These are phyloP conservation scores for Fusarium albosuccineum DNA, from an alignment of 2,329 filamentous ascomycete genomes.

Conservation along the genomic window DNA sequence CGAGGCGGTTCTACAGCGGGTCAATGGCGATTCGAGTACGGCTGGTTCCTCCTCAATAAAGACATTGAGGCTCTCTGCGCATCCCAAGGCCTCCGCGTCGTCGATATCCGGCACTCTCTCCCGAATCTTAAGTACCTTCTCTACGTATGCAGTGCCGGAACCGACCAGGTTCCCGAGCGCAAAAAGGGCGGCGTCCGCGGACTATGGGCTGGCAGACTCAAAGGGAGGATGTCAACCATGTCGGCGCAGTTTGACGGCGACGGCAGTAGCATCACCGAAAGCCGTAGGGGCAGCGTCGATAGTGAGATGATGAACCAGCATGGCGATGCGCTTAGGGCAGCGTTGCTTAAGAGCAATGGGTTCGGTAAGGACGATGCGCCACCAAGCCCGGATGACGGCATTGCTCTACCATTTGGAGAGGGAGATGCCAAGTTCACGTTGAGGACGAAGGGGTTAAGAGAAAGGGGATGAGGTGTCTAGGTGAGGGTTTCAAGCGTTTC, in stretches of 20 bases:
- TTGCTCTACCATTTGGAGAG: conserved; percentile 62
- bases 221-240: conserved; percentile 52
- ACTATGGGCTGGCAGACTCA: conserved; percentile 64
- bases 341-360: conserved; percentile 47
- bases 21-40: conserved; percentile 95
- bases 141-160: conserved; percentile 88
- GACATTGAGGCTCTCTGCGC: conserved; percentile 81
- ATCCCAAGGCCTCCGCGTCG: conserved; percentile 78
- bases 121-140: conserved; percentile 95
- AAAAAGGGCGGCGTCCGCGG: conserved; percentile 73
- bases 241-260: conserved; percentile 52
- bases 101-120: conserved; percentile 92
- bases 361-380: conserved; percentile 28
- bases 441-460: conserved; percentile 68
- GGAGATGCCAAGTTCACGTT: conserved; percentile 62
- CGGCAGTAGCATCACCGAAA: conserved; percentile 54
- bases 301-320: conserved; percentile 57
- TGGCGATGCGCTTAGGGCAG: conserved; percentile 57
- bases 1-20: conserved; percentile 73
- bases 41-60: conserved; percentile 96
- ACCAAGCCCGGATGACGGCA: conserved; percentile 37
- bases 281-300: conserved; percentile 59
- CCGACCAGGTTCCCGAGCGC: conserved; percentile 70
- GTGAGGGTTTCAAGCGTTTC: background rate
- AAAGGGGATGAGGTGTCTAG: conserved; percentile 62